Conservation (phyloP, 805 yeast genomes). For the Pichia cabralensis region DNA sequence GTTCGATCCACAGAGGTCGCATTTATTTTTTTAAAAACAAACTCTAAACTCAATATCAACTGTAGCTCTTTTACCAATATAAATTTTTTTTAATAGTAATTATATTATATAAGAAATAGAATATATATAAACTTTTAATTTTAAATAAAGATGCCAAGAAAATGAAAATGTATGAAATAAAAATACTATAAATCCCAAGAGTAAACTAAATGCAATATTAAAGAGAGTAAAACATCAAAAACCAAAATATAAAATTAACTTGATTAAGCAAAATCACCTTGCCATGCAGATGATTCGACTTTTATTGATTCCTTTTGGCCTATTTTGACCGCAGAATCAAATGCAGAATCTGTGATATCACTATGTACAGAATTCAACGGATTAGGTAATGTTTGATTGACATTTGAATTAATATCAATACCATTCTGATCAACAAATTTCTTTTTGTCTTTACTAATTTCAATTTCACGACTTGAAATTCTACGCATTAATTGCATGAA, state of each 20-base stretch:
- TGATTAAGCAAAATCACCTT: slow-evolving; percentile 5
- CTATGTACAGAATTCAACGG: slow-evolving; percentile 9
- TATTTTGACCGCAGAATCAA: slow-evolving; percentile 5
- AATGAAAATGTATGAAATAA: no score
- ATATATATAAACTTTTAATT: no score
- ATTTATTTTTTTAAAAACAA: slow-evolving; percentile 6
- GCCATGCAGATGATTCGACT: slow-evolving; percentile 4
- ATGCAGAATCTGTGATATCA: slow-evolving; percentile 2
- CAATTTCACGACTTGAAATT: slow-evolving; percentile 31
- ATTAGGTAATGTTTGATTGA: slow-evolving; percentile 20
- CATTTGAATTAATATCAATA: slow-evolving; percentile 25
- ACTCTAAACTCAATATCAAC: no score
- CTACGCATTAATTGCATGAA: slow-evolving; percentile 33
- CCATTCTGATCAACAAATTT: slow-evolving; percentile 28
- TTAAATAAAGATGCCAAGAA: no score
- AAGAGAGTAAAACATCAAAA: no score
- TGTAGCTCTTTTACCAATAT: no score
- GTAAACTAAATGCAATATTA: no score
- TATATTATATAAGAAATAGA: no score
- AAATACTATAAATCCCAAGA: no score
- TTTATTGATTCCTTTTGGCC: neutral
- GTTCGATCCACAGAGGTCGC: slow-evolving; percentile 17
- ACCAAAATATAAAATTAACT: no score
- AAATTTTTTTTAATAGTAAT: no score
- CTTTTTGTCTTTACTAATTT: slow-evolving; percentile 26